Conservation (phyloP, 1,139 yeast genomes). For the Geotrichum carabidarum region DNA sequence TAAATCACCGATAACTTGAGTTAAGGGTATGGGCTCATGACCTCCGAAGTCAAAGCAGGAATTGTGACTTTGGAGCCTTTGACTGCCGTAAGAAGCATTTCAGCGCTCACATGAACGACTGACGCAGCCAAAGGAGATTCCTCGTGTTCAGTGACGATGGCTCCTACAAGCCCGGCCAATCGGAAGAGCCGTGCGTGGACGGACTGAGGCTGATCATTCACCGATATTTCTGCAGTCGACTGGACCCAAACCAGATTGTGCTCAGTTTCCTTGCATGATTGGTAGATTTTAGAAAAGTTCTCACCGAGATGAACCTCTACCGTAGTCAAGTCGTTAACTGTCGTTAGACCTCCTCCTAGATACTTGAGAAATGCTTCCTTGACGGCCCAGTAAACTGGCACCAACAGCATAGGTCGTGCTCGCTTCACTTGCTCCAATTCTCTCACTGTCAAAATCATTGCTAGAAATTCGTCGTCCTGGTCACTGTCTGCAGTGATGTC, state of each 20-base stretch:
- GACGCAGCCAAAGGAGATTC: too few relatives aligned
- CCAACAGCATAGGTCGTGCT: not conserved
- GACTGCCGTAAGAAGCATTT: too few relatives aligned
- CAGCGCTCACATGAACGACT: too few relatives aligned
- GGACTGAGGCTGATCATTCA: not conserved
- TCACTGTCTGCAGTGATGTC: conserved; percentile 5
- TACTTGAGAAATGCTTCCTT: conserved; percentile 14
- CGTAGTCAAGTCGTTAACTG: conserved; percentile 1
- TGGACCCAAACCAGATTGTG: not conserved
- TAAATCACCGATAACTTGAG: not conserved
- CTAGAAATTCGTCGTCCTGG: conserved; percentile 9
- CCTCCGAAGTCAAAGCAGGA: not conserved
- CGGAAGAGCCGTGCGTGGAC: not conserved
- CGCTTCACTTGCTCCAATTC: not conserved
- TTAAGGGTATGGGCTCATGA: not conserved
- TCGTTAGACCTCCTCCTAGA: conserved; percentile 11
- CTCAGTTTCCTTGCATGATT: not conserved
- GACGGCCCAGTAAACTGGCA: conserved; percentile 11
- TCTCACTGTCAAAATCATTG: conserved; percentile 1
- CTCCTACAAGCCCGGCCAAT: not conserved
- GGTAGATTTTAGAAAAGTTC: not conserved
- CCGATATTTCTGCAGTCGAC: not conserved
- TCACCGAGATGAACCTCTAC: conserved; percentile 5
- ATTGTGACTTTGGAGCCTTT: not conserved
- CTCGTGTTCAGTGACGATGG: not conserved